A percentile compares a stretch with the other conserved stretches of the same genome.
phyloP scores from a whole-genome alignment of 2,329 filamentous ascomycete genomes.

The Nemania sp. region DNA sequence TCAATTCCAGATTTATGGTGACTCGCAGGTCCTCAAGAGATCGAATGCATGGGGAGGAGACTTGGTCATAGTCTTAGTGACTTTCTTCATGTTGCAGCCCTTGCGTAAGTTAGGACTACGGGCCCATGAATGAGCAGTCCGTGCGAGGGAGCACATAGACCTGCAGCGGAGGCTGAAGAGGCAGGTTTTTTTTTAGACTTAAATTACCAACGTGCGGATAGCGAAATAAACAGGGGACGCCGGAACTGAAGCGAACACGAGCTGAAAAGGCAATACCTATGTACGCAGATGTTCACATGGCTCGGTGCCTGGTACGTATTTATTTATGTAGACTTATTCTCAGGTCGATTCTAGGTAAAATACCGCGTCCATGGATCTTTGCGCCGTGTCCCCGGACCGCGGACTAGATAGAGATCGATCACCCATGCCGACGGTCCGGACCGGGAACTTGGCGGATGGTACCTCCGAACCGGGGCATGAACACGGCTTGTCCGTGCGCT shows the following conservation, averaged over 20 bases:
- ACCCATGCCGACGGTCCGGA: conserved; percentile 21
- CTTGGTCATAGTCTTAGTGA: not conserved
- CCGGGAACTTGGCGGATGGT: conserved; percentile 23
- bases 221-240: not conserved
- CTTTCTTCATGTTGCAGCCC: not conserved
- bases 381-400: conserved; percentile 22
- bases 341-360: conserved; percentile 24
- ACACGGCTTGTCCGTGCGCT: conserved; percentile 23
- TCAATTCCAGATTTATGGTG: not conserved
- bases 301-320: not conserved
- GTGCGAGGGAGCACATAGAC: not conserved
- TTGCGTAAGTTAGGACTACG: not conserved
- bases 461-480: conserved; percentile 26
- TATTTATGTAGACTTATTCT: not conserved
- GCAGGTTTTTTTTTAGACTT: not conserved
- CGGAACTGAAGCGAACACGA: too few relatives aligned
- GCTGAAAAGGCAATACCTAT: too few relatives aligned
- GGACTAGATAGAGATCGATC: conserved; percentile 26
- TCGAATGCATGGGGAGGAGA: too few relatives aligned
- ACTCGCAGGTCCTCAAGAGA: not conserved
- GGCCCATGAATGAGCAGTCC: conserved; percentile 2
- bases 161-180: not conserved
- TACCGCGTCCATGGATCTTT: conserved; percentile 21
- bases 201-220: conserved; percentile 9
- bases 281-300: too few relatives aligned